Percentiles rank a stretch among this genome's conserved stretches.
These are phyloP conservation scores for Wickerhamomyces xylosicus DNA, from an alignment of 805 yeast genomes.

Conservation along the genomic window DNA sequence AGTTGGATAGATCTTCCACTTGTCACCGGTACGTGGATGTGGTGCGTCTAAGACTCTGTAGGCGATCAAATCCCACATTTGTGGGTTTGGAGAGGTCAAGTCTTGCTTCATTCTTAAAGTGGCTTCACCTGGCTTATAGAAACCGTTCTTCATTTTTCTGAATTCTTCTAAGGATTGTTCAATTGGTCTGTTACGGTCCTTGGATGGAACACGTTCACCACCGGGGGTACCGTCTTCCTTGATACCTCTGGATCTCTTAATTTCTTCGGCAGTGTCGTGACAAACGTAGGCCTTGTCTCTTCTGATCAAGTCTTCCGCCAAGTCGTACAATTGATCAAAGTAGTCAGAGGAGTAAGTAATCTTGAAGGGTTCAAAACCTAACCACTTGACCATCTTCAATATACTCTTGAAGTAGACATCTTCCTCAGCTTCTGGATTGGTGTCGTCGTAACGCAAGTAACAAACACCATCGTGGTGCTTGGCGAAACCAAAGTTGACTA, in stretches of 20 bases:
- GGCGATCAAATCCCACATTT: constrained; percentile 99
- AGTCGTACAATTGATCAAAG: constrained; percentile 77
- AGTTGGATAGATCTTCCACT: constrained; percentile 98
- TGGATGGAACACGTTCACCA: constrained; percentile 81
- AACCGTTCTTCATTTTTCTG: constrained; percentile 86
- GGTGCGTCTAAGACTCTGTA: constrained; percentile 87
- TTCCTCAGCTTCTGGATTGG: constrained; percentile 98
- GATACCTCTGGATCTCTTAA: constrained; percentile 83
- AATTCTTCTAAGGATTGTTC: constrained; percentile 75
- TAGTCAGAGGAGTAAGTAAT: constrained; percentile 94
- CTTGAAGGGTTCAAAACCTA: constrained; percentile 91
- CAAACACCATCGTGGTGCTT: constrained; percentile 78
- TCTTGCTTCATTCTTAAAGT: constrained; percentile 97
- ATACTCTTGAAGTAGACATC: constrained; percentile 83
- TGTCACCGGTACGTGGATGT: constrained; percentile 93
- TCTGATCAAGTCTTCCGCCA: constrained; percentile 75
- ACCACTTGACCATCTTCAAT: constrained; percentile 78
- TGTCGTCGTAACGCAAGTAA: constrained; percentile 90
- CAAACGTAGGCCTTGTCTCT: constrained; percentile 81
- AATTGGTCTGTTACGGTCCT: constrained; percentile 57
- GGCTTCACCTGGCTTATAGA: constrained; percentile 83
- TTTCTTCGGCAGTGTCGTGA: constrained; percentile 87
- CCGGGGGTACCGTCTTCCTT: constrained; percentile 89
- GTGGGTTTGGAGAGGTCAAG: constrained; percentile 82
- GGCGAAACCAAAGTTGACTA: constrained; percentile 97